Conservation (phyloP, 192 early-diverging fungal species). For the Oehlia diaphana region DNA sequence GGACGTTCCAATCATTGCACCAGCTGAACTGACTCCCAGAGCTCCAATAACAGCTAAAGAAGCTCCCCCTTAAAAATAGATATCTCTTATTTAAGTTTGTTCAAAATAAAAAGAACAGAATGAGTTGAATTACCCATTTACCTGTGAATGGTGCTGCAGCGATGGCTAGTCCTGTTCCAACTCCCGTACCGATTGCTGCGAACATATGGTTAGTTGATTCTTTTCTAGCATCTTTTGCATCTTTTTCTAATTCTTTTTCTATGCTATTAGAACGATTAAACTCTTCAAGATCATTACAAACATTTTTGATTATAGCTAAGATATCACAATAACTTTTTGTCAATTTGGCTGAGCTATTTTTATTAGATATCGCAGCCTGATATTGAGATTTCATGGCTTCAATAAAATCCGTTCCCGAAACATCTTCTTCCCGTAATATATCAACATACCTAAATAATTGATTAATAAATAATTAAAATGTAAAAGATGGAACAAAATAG, state of each 20-base stretch:
- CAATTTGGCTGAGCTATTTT: background rate
- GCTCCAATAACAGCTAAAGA: slow-evolving; percentile 16
- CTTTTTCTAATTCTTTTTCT: slow-evolving; percentile 2
- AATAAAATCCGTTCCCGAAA: slow-evolving; percentile 2
- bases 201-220: background rate
- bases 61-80: background rate
- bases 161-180: slow-evolving; percentile 11
- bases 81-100: too few relatives aligned
- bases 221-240: background rate
- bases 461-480: background rate
- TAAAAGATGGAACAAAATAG: too few relatives aligned
- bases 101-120: too few relatives aligned
- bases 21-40: background rate
- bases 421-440: slow-evolving; percentile 12
- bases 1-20: slow-evolving; percentile 23
- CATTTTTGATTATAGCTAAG: background rate
- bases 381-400: slow-evolving; percentile 9
- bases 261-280: background rate
- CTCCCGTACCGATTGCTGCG: slow-evolving; percentile 2
- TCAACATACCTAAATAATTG: slow-evolving; percentile 9
- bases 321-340: background rate
- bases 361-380: background rate
- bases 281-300: background rate
- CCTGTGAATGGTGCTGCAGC: slow-evolving; percentile 15
- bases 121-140: too few relatives aligned